Conservation (phyloP, 2,329 filamentous ascomycete species). For the Fusarium hostae region DNA sequence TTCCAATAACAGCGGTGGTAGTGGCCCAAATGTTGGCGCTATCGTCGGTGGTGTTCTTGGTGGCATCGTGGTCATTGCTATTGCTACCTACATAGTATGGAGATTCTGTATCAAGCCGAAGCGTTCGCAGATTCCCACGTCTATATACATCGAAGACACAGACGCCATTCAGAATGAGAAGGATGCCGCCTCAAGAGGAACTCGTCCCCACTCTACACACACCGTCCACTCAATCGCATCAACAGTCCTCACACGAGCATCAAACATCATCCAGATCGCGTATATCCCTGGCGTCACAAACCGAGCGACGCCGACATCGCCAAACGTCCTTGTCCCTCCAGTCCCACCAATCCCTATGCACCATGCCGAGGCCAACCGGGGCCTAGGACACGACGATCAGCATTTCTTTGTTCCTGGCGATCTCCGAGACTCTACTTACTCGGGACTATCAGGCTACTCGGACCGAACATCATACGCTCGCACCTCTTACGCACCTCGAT, state of each 20-base stretch:
- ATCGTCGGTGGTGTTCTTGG: conserved; percentile 94
- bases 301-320: conserved; percentile 84
- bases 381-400: conserved; percentile 74
- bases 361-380: conserved; percentile 59
- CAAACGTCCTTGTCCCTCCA: conserved; percentile 84
- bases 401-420: conserved; percentile 95
- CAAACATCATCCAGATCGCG: conserved; percentile 99
- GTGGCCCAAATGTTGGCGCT: conserved; percentile 77
- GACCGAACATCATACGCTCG: conserved; percentile 71
- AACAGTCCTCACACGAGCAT: conserved; percentile 92
- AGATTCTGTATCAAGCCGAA: conserved; percentile 86
- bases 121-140: conserved; percentile 68
- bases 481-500: conserved; percentile 69
- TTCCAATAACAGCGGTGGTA: conserved; percentile 43
- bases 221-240: conserved; percentile 94
- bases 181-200: conserved; percentile 55
- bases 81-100: conserved; percentile 84
- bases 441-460: conserved; percentile 73
- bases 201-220: conserved; percentile 78
- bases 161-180: conserved; percentile 59
- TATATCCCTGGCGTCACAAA: conserved; percentile 98
- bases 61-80: conserved; percentile 78
- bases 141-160: conserved; percentile 67
- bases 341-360: conserved; percentile 89
- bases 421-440: conserved; percentile 90